A percentile compares a stretch with the other conserved stretches of the same genome.
Evolutionary conservation across 2,329 filamentous ascomycete species (phyloP).

Genomic region (Hypoxylon sp.): DNA sequence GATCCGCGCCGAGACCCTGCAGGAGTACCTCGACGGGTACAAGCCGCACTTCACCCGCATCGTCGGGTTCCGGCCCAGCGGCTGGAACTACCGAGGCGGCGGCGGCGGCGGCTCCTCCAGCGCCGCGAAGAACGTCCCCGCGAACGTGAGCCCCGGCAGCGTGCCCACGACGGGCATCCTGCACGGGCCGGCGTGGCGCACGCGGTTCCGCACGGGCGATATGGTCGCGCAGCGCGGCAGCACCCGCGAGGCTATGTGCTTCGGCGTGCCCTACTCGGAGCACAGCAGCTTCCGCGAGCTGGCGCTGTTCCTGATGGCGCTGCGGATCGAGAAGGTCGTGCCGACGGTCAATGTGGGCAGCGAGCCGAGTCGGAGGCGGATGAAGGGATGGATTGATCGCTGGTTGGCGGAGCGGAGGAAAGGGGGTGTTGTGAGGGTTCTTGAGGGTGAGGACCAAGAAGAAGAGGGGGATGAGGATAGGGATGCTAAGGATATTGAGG

Average conservation of each 20-base stretch:
- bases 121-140: slow-evolving; percentile 70
- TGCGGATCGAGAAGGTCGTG: slow-evolving; percentile 90
- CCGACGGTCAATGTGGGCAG: slow-evolving; percentile 90
- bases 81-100: slow-evolving; percentile 91
- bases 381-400: slow-evolving; percentile 76
- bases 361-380: slow-evolving; percentile 69
- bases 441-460: slow-evolving; percentile 54
- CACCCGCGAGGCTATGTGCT: slow-evolving; percentile 86
- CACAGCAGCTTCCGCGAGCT: slow-evolving; percentile 96
- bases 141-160: slow-evolving; percentile 64
- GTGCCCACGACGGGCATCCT: slow-evolving; percentile 67
- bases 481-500: slow-evolving; percentile 50
- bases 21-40: slow-evolving; percentile 87
- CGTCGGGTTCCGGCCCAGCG: slow-evolving; percentile 91
- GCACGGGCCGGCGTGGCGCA: slow-evolving; percentile 79
- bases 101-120: slow-evolving; percentile 56
- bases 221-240: slow-evolving; percentile 87
- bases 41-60: slow-evolving; percentile 87
- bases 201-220: slow-evolving; percentile 78
- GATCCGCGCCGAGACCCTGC: slow-evolving; percentile 89
- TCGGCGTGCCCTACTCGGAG: slow-evolving; percentile 95
- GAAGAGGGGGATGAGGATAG: slow-evolving; percentile 52
- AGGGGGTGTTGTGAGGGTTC: slow-evolving; percentile 66
- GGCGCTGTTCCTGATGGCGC: slow-evolving; percentile 89
- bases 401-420: slow-evolving; percentile 72